These are phyloP conservation scores for Ichthyophthirius multifiliis DNA, from an alignment of 169 alveolate species.

Conservation along the genomic window DNA sequence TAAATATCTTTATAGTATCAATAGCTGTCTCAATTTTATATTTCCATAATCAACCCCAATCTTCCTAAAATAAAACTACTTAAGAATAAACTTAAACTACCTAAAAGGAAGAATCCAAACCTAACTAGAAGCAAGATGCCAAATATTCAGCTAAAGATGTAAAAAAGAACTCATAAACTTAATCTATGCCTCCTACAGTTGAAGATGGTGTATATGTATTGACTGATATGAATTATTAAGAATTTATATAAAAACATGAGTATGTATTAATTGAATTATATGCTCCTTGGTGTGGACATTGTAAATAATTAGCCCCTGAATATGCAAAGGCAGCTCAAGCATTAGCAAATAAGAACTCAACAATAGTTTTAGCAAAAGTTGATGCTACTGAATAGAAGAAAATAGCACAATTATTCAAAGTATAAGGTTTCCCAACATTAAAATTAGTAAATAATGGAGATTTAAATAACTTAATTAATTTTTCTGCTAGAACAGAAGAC, in stretches of 20 bases:
- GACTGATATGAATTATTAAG: slow-evolving; percentile 84
- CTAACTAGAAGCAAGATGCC: no score
- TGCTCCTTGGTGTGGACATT: slow-evolving; percentile 94
- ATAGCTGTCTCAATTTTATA: no score
- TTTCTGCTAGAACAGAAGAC: slow-evolving; percentile 87
- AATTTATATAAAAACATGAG: slow-evolving; percentile 68
- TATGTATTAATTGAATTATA: slow-evolving; percentile 87
- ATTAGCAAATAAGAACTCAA: slow-evolving; percentile 73
- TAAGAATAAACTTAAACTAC: no score
- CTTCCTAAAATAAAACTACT: no score
- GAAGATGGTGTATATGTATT: slow-evolving; percentile 76
- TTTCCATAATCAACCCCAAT: no score
- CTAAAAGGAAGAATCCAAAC: no score
- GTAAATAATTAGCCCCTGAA: slow-evolving; percentile 93
- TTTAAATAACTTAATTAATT: slow-evolving; percentile 61
- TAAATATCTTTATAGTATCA: no score
- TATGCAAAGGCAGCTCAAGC: slow-evolving; percentile 90
- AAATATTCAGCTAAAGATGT: no score
- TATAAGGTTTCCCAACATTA: slow-evolving; percentile 92
- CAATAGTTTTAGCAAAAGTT: slow-evolving; percentile 85
- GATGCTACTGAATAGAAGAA: slow-evolving; percentile 85
- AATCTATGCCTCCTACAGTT: no score
- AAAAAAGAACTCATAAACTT: no score
- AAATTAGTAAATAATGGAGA: slow-evolving; percentile 76
- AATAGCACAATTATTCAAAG: slow-evolving; percentile 79